Evolutionary conservation across 1,284 basidiomycete species (phyloP).

Genomic region (Rhizoctonia solani): DNA sequence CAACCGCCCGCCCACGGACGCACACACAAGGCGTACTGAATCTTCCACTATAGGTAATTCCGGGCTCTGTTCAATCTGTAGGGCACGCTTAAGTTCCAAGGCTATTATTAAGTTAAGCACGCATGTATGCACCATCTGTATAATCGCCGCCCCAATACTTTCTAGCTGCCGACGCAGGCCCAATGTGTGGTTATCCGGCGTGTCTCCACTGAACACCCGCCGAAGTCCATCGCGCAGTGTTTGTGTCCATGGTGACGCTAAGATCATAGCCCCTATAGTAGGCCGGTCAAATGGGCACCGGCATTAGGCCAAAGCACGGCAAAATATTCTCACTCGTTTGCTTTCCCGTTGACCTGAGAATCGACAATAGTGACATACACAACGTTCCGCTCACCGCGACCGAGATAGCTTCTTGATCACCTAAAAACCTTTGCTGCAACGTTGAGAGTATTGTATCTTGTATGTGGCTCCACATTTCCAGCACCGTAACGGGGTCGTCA

Average conservation of each 20-base stretch:
- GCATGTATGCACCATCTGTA: not conserved
- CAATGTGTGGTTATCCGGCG: not conserved
- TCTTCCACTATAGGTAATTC: not conserved
- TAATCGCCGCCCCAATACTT: not conserved
- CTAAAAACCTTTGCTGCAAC: constrained; percentile 12
- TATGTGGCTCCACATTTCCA: constrained; percentile 3
- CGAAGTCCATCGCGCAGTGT: constrained; percentile 19
- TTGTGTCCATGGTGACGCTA: constrained; percentile 30
- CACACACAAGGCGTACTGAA: constrained; percentile 16
- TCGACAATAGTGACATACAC: constrained; percentile 13
- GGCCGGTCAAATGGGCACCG: not conserved
- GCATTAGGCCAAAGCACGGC: constrained; percentile 2
- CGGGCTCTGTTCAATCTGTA: not conserved
- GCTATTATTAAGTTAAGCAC: too few relatives aligned
- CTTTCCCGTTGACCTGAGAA: not conserved
- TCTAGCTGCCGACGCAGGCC: constrained; percentile 11
- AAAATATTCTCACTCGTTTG: constrained; percentile 26
- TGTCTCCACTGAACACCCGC: not conserved
- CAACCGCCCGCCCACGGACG: not conserved
- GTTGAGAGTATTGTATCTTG: constrained; percentile 1
- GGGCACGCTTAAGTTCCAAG: not conserved
- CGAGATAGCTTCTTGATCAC: constrained; percentile 3
- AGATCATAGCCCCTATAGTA: constrained; percentile 9
- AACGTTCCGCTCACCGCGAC: constrained; percentile 14
- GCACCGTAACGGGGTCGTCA: constrained; percentile 26